Evolutionary conservation across 495 filamentous ascomycete species (phyloP).

Genomic region (Daldinia grandis): DNA sequence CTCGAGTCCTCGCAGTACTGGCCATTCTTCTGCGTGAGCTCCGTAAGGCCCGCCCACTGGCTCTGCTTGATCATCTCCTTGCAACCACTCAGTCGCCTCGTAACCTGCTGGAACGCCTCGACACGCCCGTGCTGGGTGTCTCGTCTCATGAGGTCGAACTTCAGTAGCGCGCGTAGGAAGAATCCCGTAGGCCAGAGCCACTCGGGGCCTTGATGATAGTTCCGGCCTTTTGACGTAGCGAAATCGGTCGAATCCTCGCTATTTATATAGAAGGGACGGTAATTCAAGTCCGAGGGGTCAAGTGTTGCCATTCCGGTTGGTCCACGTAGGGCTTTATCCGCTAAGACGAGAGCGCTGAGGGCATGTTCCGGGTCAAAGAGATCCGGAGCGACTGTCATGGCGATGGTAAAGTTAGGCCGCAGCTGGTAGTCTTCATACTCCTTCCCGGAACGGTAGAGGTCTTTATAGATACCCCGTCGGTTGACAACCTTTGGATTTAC

Average conservation of each 20-base stretch:
- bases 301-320: conserved; percentile 96
- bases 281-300: conserved; percentile 89
- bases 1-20: conserved; percentile 86
- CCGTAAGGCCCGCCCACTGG: conserved; percentile 91
- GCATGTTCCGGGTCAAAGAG: conserved; percentile 84
- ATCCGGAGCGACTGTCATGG: conserved; percentile 91
- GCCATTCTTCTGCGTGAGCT: conserved; percentile 91
- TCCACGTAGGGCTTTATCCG: conserved; percentile 80
- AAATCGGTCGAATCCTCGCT: conserved; percentile 91
- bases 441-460: conserved; percentile 89
- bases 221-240: conserved; percentile 87
- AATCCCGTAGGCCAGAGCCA: conserved; percentile 99
- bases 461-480: conserved; percentile 96
- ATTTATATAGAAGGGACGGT: conserved; percentile 93
- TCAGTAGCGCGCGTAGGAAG: conserved; percentile 88
- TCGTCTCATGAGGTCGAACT: conserved; percentile 84
- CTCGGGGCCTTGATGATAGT: conserved; percentile 98
- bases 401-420: conserved; percentile 91
- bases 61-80: conserved; percentile 78
- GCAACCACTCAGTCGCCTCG: conserved; percentile 79
- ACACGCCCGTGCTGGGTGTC: conserved; percentile 66
- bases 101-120: conserved; percentile 94
- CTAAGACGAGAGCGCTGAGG: conserved; percentile 76
- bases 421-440: conserved; percentile 98
- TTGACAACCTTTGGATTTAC: conserved; percentile 81